Evolutionary conservation across 805 yeast genomes (phyloP), one percentile per base, ranked within the genome.

Genomic region (Candida jianshihensis): DNA sequence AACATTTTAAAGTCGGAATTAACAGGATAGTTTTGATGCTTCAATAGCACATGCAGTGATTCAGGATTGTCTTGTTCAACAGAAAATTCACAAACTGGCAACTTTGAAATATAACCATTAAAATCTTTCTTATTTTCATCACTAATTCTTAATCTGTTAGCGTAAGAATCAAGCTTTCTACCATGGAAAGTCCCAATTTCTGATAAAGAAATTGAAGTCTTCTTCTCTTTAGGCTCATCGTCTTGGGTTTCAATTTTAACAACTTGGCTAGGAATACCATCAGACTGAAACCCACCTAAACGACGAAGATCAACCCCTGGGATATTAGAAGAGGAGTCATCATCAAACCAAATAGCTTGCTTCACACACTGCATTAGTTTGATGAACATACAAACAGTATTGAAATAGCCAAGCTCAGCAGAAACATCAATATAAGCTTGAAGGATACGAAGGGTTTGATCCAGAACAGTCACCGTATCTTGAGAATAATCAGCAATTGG

Each of bases 401-500:
- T 53, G 31, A 79, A 63, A 48, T 75, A 81, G 0, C 96, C 96
- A 46, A 78, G 52, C 48, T 90, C 97, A 2, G 96, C 76, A 1
- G 92, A 78, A 16, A 85, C 86, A 60, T 92, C 99, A 40, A 90
- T 80, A 47, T 74, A 81, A 0, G 97, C 97, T 55, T 92, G 98
- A 36, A 89, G 61, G 43, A 92, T 81, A 73, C 98, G 95, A 52
- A 92, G 66, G 7, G 95, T 78, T 62, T 92, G 98, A 53, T 94
- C 99, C 39, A 92, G 64, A 9, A 92, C 95, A 0, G 97, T 80
- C 12, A 88, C 76, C 0, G 96, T 88, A 59, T 92, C 98, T 54
- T 90, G 97, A 9, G 82, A 69, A 55, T 92, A 92, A 66, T 92
- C 99, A 0, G 95, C 94, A 51, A 92, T 85, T 2, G 97, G 98